These are phyloP conservation scores for Podospora conica DNA, from an alignment of 495 filamentous ascomycete species.

Conservation along the genomic window DNA sequence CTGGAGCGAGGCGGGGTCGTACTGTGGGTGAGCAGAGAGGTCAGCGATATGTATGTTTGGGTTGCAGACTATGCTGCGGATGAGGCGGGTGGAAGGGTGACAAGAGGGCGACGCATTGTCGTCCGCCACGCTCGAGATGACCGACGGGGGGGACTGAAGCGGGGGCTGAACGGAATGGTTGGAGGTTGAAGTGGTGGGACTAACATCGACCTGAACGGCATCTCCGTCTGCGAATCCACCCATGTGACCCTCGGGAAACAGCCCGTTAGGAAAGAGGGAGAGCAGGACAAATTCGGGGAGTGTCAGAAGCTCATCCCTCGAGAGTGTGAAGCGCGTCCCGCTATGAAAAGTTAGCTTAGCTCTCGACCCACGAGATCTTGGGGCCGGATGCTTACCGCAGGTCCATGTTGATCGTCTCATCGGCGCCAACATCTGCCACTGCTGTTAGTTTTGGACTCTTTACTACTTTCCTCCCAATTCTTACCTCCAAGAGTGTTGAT, in stretches of 20 bases:
- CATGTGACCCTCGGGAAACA: slow-evolving; percentile 95
- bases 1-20: slow-evolving; percentile 89
- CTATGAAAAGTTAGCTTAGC: slow-evolving; percentile 42
- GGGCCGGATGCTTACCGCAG: slow-evolving; percentile 58
- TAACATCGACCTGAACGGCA: slow-evolving; percentile 93
- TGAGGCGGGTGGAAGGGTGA: slow-evolving; percentile 9
- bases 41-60: slow-evolving; percentile 53
- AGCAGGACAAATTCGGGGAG: slow-evolving; percentile 97
- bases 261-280: slow-evolving; percentile 95
- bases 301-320: slow-evolving; percentile 89
- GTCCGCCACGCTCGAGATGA: background rate
- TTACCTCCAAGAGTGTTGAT: slow-evolving; percentile 84
- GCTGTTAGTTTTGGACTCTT: slow-evolving; percentile 2
- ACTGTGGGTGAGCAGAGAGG: slow-evolving; percentile 54
- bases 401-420: slow-evolving; percentile 94
- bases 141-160: background rate
- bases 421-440: slow-evolving; percentile 67
- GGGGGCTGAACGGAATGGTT: background rate
- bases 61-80: slow-evolving; percentile 40
- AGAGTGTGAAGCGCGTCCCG: slow-evolving; percentile 87
- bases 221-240: slow-evolving; percentile 85
- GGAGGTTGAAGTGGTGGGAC: slow-evolving; percentile 33
- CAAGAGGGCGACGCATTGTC: background rate
- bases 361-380: slow-evolving; percentile 8
- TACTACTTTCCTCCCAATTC: slow-evolving; percentile 17